A percentile compares a stretch with the other conserved stretches of the same genome.
These are phyloP conservation scores for Exobasidium cylindrosporum DNA, from an alignment of 1,284 basidiomycete genomes.

Conservation along the genomic window DNA sequence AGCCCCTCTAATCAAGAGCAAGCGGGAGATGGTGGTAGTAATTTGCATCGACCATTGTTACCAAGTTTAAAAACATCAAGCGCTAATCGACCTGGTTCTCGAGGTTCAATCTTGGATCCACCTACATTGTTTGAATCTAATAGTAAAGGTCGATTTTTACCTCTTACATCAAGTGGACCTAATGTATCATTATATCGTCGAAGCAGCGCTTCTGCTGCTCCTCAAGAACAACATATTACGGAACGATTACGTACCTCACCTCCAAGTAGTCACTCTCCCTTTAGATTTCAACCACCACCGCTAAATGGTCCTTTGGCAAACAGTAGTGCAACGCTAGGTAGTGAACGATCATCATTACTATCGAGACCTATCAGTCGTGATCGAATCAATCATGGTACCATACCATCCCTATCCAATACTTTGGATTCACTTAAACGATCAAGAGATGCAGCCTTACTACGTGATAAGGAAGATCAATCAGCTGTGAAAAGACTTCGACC, in stretches of 20 bases:
- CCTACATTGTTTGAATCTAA: conserved; percentile 1
- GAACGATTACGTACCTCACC: conserved; percentile 23
- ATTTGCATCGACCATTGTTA: not conserved
- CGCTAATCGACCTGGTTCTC: conserved; percentile 4
- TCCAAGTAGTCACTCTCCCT: conserved; percentile 17
- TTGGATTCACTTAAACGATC: not conserved
- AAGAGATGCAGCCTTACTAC: not conserved
- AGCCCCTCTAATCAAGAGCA: not conserved
- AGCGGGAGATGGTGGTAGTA: not conserved
- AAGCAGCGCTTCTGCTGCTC: conserved; percentile 19
- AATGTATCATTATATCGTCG: not conserved
- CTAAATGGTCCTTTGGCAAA: not conserved
- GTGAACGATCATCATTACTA: not conserved
- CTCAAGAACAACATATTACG: too few species aligned
- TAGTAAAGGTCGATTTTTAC: conserved; percentile 9
- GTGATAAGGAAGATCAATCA: not conserved
- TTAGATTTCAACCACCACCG: conserved; percentile 19
- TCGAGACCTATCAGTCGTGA: conserved; percentile 9
- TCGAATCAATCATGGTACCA: not conserved
- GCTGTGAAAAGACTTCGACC: conserved; percentile 5
- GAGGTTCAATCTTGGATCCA: conserved; percentile 1
- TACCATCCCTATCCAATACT: conserved; percentile 6
- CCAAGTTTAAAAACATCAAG: not conserved
- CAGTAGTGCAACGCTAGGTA: not conserved
- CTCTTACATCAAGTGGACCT: conserved; percentile 23